phyloP scores from a whole-genome alignment of 148 eudicot genomes.

The Cornus florida region DNA sequence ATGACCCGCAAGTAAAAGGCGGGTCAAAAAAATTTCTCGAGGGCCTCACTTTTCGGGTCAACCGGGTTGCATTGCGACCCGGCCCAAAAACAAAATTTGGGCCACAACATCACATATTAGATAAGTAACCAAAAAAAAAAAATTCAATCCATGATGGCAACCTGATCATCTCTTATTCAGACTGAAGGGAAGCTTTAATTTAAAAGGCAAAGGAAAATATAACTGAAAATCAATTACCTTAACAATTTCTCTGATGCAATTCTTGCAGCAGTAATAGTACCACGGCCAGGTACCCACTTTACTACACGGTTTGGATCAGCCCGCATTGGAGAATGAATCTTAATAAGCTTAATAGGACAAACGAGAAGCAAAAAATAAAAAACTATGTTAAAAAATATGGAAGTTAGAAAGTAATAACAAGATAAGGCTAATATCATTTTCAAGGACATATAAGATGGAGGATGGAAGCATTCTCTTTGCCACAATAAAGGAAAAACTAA shows the following conservation, averaged over 20 bases:
- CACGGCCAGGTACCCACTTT: constrained; percentile 75
- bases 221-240: constrained; percentile 41
- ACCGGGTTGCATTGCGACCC: too few relatives aligned
- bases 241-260: constrained; percentile 77
- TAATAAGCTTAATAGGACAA: constrained; percentile 58
- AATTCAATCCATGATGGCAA: neutral
- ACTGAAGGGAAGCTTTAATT: neutral
- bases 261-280: constrained; percentile 66
- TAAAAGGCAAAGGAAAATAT: constrained; percentile 1
- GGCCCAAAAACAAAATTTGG: too few relatives aligned
- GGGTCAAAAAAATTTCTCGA: too few relatives aligned
- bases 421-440: neutral
- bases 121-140: neutral
- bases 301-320: constrained; percentile 81
- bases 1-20: too few relatives aligned
- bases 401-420: neutral
- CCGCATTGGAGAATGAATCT: constrained; percentile 97
- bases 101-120: neutral
- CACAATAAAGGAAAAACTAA: neutral
- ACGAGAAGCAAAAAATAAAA: neutral
- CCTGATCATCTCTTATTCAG: neutral
- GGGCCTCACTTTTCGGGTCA: too few relatives aligned
- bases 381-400: constrained; percentile 2
- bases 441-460: neutral
- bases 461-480: neutral